A percentile compares a stretch with the other conserved stretches of the same genome.
Evolutionary conservation across 345 rosid species (phyloP).

Genomic region (Arabidopsis arenosa): DNA sequence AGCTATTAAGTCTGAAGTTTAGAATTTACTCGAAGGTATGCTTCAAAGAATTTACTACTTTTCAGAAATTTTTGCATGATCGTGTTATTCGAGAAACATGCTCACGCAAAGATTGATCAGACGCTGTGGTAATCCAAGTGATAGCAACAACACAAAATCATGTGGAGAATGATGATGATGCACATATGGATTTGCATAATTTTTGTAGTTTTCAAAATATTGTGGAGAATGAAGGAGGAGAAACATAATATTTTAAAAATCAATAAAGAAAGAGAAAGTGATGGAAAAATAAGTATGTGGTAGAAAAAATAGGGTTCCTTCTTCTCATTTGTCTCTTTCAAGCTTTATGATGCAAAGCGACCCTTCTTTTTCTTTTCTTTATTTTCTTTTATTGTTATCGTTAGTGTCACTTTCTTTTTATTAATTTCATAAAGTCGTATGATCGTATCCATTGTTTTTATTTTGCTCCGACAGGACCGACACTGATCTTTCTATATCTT

Average conservation of each 20-base stretch:
- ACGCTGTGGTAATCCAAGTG: neutral
- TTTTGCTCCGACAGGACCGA: conserved; percentile 42
- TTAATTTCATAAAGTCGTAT: conserved; percentile 37
- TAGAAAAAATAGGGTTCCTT: conserved; percentile 52
- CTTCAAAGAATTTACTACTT: neutral
- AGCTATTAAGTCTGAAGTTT: neutral
- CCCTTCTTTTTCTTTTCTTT: conserved; percentile 10
- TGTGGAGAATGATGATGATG: conserved; percentile 17
- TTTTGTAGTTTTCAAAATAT: neutral
- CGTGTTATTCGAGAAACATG: conserved; percentile 1
- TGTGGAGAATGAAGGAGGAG: neutral
- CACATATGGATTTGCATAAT: conserved; percentile 21
- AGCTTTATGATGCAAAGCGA: conserved; percentile 55
- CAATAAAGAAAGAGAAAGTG: conserved; percentile 22
- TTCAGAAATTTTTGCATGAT: neutral
- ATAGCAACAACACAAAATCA: conserved; percentile 17
- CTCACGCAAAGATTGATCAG: neutral
- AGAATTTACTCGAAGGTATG: neutral
- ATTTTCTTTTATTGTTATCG: conserved; percentile 19
- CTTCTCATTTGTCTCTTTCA: conserved; percentile 58
- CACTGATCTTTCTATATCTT: conserved; percentile 42
- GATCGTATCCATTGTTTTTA: conserved; percentile 41
- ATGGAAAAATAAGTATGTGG: conserved; percentile 55
- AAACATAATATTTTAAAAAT: neutral
- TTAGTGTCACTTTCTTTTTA: conserved; percentile 37